Base-by-base conservation (phyloP, 768 basidiomycete species). In the Russula dissimulans region DNA sequence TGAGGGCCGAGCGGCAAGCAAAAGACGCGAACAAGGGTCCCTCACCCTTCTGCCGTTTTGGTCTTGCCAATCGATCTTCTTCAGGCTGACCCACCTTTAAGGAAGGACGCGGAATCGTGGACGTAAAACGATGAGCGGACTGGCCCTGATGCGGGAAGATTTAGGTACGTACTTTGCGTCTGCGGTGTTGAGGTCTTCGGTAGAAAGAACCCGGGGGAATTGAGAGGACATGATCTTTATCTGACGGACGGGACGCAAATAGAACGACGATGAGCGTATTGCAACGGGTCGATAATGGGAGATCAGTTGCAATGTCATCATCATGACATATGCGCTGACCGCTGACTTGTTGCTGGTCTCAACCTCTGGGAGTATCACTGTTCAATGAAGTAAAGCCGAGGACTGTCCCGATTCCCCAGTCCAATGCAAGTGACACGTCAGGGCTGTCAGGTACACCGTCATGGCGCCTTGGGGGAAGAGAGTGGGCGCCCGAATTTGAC, bases 21-120 rank as follows among this genome's bases (percentile, higher is more conserved):
- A 17, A 17, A 17, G 10, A 22, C 6, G 11, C 9, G 41, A 60
- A n/a, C 39, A 14, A 9, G 43, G 10, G 10, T 0, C 11, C 5
- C 44, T 34, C 61, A 89, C 91, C 76, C 88, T 77, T 67, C 76
- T 81, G 2, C 93, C 92, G 12, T 84, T 82, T 64, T 84, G 78
- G 75, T 97, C 95, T 56, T 79, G 71, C 74, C 88, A 97, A 48
- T 79, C 79, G 65, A 95, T 83, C 72, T 85, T 88, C 72, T 89
- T 87, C 67, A 97, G 74, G 9, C 84, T 83, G 55, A 97, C 78
- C 88, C 92, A 97, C 75, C 91, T 95, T 50, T n/a, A 31, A 32
- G 53, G 29, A 59, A 44, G n/a, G 15, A 3, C 7, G 15, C 15
- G 14, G 39, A 41, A 15, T 14, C 4, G 14, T 4, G 14, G 14